Base-by-base conservation (phyloP, 305 asterid genomes). In the Ruellia speciosa region DNA sequence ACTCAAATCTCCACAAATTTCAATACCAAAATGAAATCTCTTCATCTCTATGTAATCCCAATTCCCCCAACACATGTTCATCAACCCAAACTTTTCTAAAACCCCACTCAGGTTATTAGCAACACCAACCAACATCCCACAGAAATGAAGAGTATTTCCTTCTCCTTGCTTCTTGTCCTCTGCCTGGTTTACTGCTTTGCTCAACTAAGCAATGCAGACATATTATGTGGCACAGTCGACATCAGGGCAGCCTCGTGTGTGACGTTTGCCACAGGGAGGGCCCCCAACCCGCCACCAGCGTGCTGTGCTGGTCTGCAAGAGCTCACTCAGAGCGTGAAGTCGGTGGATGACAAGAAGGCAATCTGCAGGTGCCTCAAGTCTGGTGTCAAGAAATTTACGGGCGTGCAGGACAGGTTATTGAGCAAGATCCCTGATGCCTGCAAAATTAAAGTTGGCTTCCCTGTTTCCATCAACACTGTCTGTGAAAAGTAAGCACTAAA, bases 301-400 rank as follows among this genome's bases (percentile, higher is more conserved):
- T 84, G 88, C 72, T 84, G 92, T 75, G 31, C 28, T 0, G 81
- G 79, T n/a, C 83, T 83, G 50, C 63, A 59, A 39, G 50, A 59
- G 63, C 79, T 83, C 7, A 75, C 80, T 18, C 63, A 52, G 16
- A 54, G 33, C 3, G 86, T 70, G 45, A 76, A 73, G 60, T 28
- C 82, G 0, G 72, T 80, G 3, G 70, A 78, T n/a, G 85, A 80
- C 71, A 77, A 77, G 76, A 81, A 83, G 72, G 81, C 73, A 49
- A 75, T 81, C 18, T 81, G 87, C 70, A 58, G 78, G 58, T 83
- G 88, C 73, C 93, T 83, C 51, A 83, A 80, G 75, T 70, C 61
- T 18, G 84, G 78, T 0, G 77, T 77, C 34, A 79, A 71, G 72
- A 70, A 62, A 66, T 79, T 81, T 7, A 20, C 66, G 0, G 88